Evolutionary conservation across 768 basidiomycete genomes (phyloP), one percentile per base, ranked within the genome.

Genomic region (Leccinum ochraceum): DNA sequence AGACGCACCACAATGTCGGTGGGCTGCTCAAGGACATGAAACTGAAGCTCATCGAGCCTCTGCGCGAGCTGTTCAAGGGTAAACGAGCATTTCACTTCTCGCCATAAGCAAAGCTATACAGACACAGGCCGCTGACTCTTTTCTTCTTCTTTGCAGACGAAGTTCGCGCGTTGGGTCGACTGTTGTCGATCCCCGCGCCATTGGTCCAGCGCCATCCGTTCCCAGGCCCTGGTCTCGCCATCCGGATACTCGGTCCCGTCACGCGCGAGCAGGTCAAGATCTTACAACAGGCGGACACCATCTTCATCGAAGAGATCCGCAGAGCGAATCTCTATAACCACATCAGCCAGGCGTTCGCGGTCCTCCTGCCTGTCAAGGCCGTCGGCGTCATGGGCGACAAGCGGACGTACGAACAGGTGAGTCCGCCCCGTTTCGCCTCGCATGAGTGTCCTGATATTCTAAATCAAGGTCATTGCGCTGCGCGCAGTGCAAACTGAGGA

Each of bases 1-100:
- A 99, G 82, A 98, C 97, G 3, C 97, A 99, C 74, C 97, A 98
- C 75, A 99, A 99, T 66, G 97, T 98, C 65, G 97, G 97, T 30
- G 96, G 96, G 3, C 79, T 99, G 55, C 81, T 98, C 62, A 92
- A 90, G 71, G 90, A 98, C 76, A 99, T 98, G 97, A 97, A 94
- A 75, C 83, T 99, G 68, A 98, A 98, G 79, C 83, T 99, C 54
- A 98, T 99, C 66, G 97, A 99, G 77, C 97, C 97, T 20, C 79
- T 99, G 39, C 83, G 97, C 37, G 97, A 98, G 79, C 81, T 99
- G 17, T 99, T 99, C 86, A 98, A 99, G 81, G 97, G 96, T 93
- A 65, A 24, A 80, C 72, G 32, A 42, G 44, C 20, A 6, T 22
- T 39, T 26, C 37, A 26, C 58, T 50, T 16, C 10, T 46, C 20